These are phyloP conservation scores for Cladosporium sp. DNA, from an alignment of 2,329 filamentous ascomycete species.

Conservation along the genomic window DNA sequence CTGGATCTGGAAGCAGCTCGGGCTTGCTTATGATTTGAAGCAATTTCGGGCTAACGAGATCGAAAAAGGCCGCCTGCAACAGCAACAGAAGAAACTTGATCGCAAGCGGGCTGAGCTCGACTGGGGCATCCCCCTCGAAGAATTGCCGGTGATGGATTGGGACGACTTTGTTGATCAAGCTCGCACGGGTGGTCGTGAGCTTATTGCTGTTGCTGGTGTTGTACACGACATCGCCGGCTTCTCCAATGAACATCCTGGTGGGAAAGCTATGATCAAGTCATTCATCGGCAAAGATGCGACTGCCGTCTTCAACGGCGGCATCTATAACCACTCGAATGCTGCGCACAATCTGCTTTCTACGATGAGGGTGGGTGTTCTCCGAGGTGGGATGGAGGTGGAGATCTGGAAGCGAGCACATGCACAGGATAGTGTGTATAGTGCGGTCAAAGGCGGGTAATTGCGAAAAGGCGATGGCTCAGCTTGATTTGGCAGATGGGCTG, in stretches of 20 bases:
- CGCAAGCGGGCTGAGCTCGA: conserved; percentile 73
- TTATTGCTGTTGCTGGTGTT: conserved; percentile 72
- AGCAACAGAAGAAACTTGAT: conserved; percentile 83
- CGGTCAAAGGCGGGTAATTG: background rate
- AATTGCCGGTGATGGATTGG: conserved; percentile 76
- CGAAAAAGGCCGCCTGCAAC: conserved; percentile 79
- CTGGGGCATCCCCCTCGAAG: conserved; percentile 77
- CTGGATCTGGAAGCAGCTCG: conserved; percentile 73
- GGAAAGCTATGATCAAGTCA: conserved; percentile 73
- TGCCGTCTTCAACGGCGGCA: conserved; percentile 80
- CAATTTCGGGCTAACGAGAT: conserved; percentile 84
- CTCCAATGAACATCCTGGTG: conserved; percentile 79
- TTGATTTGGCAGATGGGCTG: too few species aligned
- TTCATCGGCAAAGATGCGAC: conserved; percentile 80
- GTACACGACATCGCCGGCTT: conserved; percentile 76
- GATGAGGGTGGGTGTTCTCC: conserved; percentile 77
- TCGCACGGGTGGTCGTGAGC: conserved; percentile 65
- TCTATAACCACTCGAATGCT: conserved; percentile 80
- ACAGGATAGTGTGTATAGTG: conserved; percentile 54
- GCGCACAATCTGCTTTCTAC: conserved; percentile 80
- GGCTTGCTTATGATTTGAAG: conserved; percentile 77
- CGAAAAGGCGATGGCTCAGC: too few species aligned
- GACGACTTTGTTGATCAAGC: conserved; percentile 72
- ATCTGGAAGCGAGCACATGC: conserved; percentile 81
- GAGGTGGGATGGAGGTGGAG: conserved; percentile 78